phyloP scores from a whole-genome alignment of 768 basidiomycete genomes.

The Calvatia gigantea region DNA sequence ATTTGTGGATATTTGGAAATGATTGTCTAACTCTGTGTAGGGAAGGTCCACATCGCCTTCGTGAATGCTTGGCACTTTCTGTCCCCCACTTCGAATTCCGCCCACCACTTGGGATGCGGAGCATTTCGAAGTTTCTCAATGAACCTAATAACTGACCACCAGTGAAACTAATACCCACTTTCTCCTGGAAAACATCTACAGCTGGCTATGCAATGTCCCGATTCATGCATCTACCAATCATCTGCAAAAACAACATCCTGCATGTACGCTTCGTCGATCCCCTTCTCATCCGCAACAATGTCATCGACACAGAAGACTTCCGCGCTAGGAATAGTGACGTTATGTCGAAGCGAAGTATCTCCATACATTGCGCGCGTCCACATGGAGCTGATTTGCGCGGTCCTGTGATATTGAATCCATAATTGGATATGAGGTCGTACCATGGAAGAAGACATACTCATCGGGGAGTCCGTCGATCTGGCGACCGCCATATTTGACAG shows the following conservation, averaged over 20 bases:
- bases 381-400: not conserved
- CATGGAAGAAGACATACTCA: slow-evolving; percentile 7
- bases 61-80: not conserved
- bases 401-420: not conserved
- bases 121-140: too few relatives aligned
- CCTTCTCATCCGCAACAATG: not conserved
- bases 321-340: slow-evolving; percentile 5
- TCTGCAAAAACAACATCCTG: not conserved
- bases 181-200: not conserved
- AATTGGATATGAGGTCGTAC: not conserved
- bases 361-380: slow-evolving; percentile 1
- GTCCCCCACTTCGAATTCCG: too few relatives aligned
- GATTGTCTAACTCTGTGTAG: not conserved
- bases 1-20: not conserved
- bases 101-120: too few relatives aligned
- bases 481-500: slow-evolving; percentile 33
- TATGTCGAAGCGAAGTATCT: not conserved
- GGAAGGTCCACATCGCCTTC: not conserved
- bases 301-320: not conserved
- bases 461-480: slow-evolving; percentile 19
- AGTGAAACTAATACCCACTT: too few relatives aligned
- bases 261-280: not conserved
- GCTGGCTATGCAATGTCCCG: not conserved
- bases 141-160: too few relatives aligned
- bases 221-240: not conserved